phyloP scores from a whole-genome alignment of 129 eudicot genomes.

The Pulicaria dysenterica region DNA sequence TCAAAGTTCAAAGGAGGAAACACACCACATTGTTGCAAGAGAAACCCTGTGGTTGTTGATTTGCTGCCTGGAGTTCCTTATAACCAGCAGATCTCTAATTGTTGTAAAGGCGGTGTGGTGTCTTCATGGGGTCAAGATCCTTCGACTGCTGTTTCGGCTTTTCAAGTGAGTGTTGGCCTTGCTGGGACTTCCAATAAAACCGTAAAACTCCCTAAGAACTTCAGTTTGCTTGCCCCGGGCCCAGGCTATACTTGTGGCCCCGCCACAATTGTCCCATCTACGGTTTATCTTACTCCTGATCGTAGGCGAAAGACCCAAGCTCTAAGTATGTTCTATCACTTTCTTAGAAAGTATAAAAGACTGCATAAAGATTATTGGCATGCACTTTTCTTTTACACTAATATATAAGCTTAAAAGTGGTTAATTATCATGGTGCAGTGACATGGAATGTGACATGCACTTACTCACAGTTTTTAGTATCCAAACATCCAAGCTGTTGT shows the following conservation, averaged over 20 bases:
- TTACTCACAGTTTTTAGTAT: conserved; percentile 65
- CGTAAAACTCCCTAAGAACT: conserved; percentile 72
- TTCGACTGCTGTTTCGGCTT: conserved; percentile 64
- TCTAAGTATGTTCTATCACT: conserved; percentile 43
- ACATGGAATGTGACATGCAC: conserved; percentile 93
- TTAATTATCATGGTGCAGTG: conserved; percentile 50
- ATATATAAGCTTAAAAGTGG: background rate
- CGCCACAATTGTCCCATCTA: conserved; percentile 74
- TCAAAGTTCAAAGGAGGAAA: conserved; percentile 81
- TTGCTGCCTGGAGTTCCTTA: conserved; percentile 87
- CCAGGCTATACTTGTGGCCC: conserved; percentile 92
- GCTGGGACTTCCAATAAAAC: conserved; percentile 82
- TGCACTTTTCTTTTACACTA: background rate
- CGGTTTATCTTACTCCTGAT: conserved; percentile 63
- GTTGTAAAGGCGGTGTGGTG: conserved; percentile 82
- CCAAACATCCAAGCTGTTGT: conserved; percentile 64
- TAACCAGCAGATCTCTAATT: conserved; percentile 72
- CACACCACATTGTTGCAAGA: conserved; percentile 75
- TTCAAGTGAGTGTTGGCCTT: conserved; percentile 79
- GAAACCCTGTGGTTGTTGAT: conserved; percentile 65
- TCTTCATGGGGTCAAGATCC: conserved; percentile 88
- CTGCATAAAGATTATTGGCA: background rate
- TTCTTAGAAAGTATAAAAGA: background rate
- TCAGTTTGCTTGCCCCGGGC: conserved; percentile 73
- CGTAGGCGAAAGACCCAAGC: conserved; percentile 86